A percentile compares a stretch with the other conserved stretches of the same genome.
These are phyloP conservation scores for Annulohypoxylon truncatum DNA, from an alignment of 2,329 filamentous ascomycete species.

Conservation along the genomic window DNA sequence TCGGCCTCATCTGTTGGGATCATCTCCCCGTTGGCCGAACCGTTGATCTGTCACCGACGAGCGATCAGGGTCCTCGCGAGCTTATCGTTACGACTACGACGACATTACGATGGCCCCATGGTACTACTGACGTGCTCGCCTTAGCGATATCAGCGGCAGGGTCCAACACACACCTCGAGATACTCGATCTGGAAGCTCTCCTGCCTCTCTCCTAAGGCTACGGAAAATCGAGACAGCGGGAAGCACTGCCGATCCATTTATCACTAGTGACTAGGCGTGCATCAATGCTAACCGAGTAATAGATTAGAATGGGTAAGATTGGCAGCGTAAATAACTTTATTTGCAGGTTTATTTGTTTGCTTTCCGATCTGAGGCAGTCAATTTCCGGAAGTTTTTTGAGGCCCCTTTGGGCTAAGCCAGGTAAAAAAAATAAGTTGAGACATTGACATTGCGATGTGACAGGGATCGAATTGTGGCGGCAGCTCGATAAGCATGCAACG, in stretches of 20 bases:
- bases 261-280: slow-evolving; percentile 36
- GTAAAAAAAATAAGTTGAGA: slow-evolving; percentile 31
- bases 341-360: slow-evolving; percentile 19
- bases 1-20: slow-evolving; percentile 5
- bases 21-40: slow-evolving; percentile 17
- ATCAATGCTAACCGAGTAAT: slow-evolving; percentile 27
- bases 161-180: slow-evolving; percentile 4
- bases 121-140: slow-evolving; percentile 15
- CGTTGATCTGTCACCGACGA: slow-evolving; percentile 20
- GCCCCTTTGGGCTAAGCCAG: slow-evolving; percentile 34
- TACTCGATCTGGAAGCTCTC: slow-evolving; percentile 28
- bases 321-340: slow-evolving; percentile 17
- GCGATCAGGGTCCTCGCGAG: slow-evolving; percentile 34
- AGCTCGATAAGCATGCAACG: slow-evolving; percentile 25
- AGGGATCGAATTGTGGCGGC: slow-evolving; percentile 37
- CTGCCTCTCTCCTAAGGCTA: background rate
- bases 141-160: slow-evolving; percentile 15
- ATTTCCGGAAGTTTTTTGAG: slow-evolving; percentile 33
- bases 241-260: slow-evolving; percentile 39
- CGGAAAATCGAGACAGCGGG: slow-evolving; percentile 13
- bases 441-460: slow-evolving; percentile 38
- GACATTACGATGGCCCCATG: slow-evolving; percentile 10
- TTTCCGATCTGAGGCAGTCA: slow-evolving; percentile 32
- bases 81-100: slow-evolving; percentile 26
- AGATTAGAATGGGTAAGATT: slow-evolving; percentile 34